Evolutionary conservation across 257 asterid genomes (phyloP).

Genomic region (Orobanche coerulescens): DNA sequence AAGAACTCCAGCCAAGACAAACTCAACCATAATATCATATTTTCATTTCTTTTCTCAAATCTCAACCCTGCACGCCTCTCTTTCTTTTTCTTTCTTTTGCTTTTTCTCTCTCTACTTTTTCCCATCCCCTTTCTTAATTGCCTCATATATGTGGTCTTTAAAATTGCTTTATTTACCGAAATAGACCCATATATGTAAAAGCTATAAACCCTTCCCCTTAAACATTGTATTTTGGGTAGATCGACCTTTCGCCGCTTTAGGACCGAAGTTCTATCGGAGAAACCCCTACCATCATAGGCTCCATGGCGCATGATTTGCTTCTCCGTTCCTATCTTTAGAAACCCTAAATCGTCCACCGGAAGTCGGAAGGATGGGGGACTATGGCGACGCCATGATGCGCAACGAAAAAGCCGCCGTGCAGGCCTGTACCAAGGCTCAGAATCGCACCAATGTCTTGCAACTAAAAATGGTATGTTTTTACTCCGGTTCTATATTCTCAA

Average conservation of each 20-base stretch:
- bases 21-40: too few species aligned
- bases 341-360: constrained; percentile 23
- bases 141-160: too few species aligned
- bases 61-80: too few species aligned
- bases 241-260: constrained; percentile 18
- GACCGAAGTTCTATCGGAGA: background rate
- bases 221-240: background rate
- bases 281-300: too few species aligned
- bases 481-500: background rate
- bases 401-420: constrained; percentile 80
- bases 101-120: too few species aligned
- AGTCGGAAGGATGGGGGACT: constrained; percentile 61
- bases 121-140: too few species aligned
- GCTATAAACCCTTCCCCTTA: constrained; percentile 18
- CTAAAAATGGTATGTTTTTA: constrained; percentile 62
- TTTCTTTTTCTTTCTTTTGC: too few species aligned
- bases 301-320: too few species aligned
- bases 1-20: too few species aligned
- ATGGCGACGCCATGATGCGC: constrained; percentile 85
- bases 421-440: constrained; percentile 94
- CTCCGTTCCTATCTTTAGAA: constrained; percentile 5
- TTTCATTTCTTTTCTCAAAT: too few species aligned
- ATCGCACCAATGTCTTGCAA: constrained; percentile 89
- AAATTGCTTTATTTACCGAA: too few species aligned
- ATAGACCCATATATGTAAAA: too few species aligned